Evolutionary conservation across 2,329 filamentous ascomycete species (phyloP), one percentile per base, ranked within the genome.

Genomic region (Hymenoscyphus fraxineus): DNA sequence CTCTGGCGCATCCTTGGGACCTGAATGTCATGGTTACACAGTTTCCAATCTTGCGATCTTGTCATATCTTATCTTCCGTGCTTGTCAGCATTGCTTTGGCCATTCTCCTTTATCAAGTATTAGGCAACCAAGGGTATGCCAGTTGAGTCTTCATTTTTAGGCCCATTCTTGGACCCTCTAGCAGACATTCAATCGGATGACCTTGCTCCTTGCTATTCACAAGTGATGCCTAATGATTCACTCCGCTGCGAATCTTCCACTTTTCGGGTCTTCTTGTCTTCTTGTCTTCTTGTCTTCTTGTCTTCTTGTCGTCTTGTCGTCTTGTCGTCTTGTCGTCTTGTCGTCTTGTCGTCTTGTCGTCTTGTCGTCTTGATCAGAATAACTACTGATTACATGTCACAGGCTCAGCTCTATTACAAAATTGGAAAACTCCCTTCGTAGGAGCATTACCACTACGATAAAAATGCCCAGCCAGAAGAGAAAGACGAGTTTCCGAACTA

Each of bases 401-500:
- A 67, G 64, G 64, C 3, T 56, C 19, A 40, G 35, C 39, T 54
- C 35, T 60, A 9, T 62, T 31, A 59, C 56, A 22, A n/a, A 51
- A 32, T 38, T 60, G 13, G 51, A 51, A 35, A 32, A 6, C 22
- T 47, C 59, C 35, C n/a, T 47, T 47, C 27, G 31, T 27, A 40
- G 16, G 9, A 6, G 35, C 10, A 4, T 56, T 15, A 35, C 40
- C 15, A 55, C 62, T 51, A 47, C 38, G 27, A 61, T 66, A 73
- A 83, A 75, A 51, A 90, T 90, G 88, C 79, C 84, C 63, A 78
- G 83, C 44, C 75, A 80, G 71, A 73, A 75, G 60, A 76, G 80
- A 61, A 79, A 78, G 64, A 78, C 82, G 58, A 85, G 88, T 73
- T 98, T 98, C 79, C 91, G 88, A 76, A 90, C 88, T 72, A 82